A percentile compares a stretch with the other conserved stretches of the same genome.
These are phyloP conservation scores for Grifola frondosa DNA, from an alignment of 1,284 basidiomycete genomes.

Conservation along the genomic window DNA sequence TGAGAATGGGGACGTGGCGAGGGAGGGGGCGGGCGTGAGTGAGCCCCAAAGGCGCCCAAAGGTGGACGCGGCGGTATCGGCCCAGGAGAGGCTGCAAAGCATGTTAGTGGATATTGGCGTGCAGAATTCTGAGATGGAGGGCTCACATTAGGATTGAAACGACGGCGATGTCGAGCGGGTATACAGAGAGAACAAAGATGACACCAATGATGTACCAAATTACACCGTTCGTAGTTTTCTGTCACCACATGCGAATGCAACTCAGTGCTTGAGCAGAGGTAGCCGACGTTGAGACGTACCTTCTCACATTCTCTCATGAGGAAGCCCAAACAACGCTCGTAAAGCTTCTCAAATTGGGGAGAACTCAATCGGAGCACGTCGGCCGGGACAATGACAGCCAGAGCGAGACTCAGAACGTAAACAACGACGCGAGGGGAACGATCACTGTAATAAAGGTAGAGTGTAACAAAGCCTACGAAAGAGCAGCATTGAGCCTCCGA, in stretches of 20 bases:
- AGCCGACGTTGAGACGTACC: constrained; percentile 50
- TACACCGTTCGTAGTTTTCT: constrained; percentile 82
- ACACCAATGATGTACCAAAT: constrained; percentile 96
- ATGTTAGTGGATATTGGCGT: constrained; percentile 3
- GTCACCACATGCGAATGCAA: too few relatives aligned
- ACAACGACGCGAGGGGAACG: constrained; percentile 61
- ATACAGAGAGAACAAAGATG: constrained; percentile 76
- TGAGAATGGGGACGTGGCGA: constrained; percentile 50
- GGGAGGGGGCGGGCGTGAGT: constrained; percentile 75
- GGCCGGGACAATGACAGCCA: constrained; percentile 71
- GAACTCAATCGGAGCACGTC: constrained; percentile 80
- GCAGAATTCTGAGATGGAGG: background rate
- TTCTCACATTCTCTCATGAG: constrained; percentile 95
- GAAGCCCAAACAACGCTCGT: constrained; percentile 80
- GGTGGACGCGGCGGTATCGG: constrained; percentile 93
- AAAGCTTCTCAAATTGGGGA: constrained; percentile 69
- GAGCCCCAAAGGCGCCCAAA: constrained; percentile 85
- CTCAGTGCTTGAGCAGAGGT: too few relatives aligned
- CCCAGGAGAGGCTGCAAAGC: constrained; percentile 83
- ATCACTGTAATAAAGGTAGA: constrained; percentile 71
- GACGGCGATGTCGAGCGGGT: constrained; percentile 86
- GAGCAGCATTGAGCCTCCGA: background rate
- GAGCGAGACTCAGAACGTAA: constrained; percentile 60
- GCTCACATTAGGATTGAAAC: constrained; percentile 87
- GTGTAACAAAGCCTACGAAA: constrained; percentile 75